Percentiles rank a stretch among this genome's conserved stretches.
Conservation (phyloP, 495 filamentous ascomycete species). For the Penicillium steckii region DNA sequence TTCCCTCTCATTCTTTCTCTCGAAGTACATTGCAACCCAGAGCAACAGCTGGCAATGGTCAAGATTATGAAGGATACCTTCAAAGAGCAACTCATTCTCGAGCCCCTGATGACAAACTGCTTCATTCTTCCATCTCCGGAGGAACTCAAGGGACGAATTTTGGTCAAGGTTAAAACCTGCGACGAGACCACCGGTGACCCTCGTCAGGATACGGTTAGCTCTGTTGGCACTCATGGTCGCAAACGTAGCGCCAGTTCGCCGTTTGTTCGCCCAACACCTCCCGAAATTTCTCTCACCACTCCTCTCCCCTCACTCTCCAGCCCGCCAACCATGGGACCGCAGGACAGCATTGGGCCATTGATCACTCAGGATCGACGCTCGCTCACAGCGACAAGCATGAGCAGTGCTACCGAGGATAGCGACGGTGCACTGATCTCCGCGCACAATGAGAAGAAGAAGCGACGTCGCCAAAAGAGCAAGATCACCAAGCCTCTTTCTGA, state of each 20-base stretch:
- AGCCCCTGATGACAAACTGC: constrained; percentile 66
- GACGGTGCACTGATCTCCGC: constrained; percentile 45
- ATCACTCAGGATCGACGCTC: constrained; percentile 49
- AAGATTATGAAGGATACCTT: constrained; percentile 84
- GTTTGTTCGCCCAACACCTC: constrained; percentile 54
- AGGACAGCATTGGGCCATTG: constrained; percentile 38
- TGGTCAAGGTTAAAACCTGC: constrained; percentile 89
- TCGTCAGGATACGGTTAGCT: constrained; percentile 36
- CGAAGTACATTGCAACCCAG: constrained; percentile 85
- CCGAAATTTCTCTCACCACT: constrained; percentile 53
- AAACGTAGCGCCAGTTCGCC: constrained; percentile 81
- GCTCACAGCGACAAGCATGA: constrained; percentile 55
- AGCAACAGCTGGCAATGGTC: constrained; percentile 86
- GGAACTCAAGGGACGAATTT: constrained; percentile 74
- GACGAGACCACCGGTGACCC: constrained; percentile 40
- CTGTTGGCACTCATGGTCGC: constrained; percentile 55
- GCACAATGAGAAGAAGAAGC: constrained; percentile 53
- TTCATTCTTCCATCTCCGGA: constrained; percentile 78
- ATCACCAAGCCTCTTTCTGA: constrained; percentile 80
- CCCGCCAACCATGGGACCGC: constrained; percentile 51
- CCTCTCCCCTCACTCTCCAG: constrained; percentile 56
- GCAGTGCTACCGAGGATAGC: constrained; percentile 64
- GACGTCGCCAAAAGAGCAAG: constrained; percentile 67
- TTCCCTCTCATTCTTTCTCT: constrained; percentile 93
- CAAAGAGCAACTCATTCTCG: constrained; percentile 70